Evolutionary conservation across 441 rosid genomes (phyloP).

Genomic region (Melastoma candidum): DNA sequence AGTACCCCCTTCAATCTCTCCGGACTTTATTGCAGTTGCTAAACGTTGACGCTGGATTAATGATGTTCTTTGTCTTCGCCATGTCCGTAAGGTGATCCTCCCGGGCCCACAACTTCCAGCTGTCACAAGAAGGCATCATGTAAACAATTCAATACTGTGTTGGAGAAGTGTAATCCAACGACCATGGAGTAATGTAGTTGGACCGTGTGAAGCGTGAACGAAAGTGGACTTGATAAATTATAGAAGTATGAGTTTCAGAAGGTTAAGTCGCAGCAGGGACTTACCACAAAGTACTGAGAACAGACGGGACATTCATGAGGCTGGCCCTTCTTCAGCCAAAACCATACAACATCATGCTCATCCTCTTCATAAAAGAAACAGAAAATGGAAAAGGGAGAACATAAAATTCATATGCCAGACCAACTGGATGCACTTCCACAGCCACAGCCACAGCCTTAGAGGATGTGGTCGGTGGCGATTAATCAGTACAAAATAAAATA

Average conservation of each 20-base stretch:
- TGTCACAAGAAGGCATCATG: conserved; percentile 24
- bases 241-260: too few relatives aligned
- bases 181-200: neutral
- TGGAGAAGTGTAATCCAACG: conserved; percentile 1
- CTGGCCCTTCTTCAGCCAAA: conserved; percentile 94
- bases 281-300: conserved; percentile 81
- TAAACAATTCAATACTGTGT: neutral
- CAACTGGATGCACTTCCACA: too few relatives aligned
- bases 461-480: neutral
- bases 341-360: conserved; percentile 96
- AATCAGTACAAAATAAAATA: neutral
- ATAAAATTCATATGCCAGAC: neutral
- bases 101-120: conserved; percentile 96
- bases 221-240: too few relatives aligned
- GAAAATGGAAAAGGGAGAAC: conserved; percentile 1
- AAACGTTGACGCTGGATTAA: conserved; percentile 22
- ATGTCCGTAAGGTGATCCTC: conserved; percentile 89
- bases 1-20: conserved; percentile 27
- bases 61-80: conserved; percentile 58
- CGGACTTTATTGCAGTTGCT: conserved; percentile 29
- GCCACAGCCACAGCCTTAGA: neutral
- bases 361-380: conserved; percentile 46
- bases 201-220: too few relatives aligned
- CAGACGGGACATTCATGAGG: conserved; percentile 89
- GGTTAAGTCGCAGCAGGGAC: conserved; percentile 4